These are phyloP conservation scores for Tricholomella constricta DNA, from an alignment of 768 basidiomycete genomes.

Conservation along the genomic window DNA sequence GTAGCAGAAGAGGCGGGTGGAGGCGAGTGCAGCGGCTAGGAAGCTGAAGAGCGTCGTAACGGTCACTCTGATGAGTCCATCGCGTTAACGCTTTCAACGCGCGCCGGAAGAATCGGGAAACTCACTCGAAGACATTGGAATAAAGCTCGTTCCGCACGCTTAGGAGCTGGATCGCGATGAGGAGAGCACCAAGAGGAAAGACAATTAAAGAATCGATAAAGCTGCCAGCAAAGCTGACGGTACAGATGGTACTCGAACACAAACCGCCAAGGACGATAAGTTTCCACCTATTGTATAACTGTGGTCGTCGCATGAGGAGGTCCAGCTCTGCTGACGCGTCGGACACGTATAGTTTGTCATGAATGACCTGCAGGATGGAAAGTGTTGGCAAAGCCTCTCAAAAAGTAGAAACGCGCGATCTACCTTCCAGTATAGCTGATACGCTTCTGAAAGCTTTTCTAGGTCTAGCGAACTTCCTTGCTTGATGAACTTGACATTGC, in stretches of 20 bases:
- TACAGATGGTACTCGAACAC: slow-evolving; percentile 76
- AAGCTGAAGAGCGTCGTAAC: slow-evolving; percentile 82
- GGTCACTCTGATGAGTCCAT: slow-evolving; percentile 54
- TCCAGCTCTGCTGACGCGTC: slow-evolving; percentile 74
- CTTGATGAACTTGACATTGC: slow-evolving; percentile 77
- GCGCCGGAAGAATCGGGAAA: slow-evolving; percentile 5
- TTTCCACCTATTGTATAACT: slow-evolving; percentile 62
- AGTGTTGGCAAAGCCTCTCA: background rate
- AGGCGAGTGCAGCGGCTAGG: slow-evolving; percentile 71
- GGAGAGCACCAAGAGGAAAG: slow-evolving; percentile 74
- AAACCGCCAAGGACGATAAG: slow-evolving; percentile 73
- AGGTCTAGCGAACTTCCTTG: slow-evolving; percentile 74
- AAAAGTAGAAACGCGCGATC: slow-evolving; percentile 10
- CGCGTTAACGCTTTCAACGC: background rate
- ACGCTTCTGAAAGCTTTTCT: slow-evolving; percentile 71
- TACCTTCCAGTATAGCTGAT: slow-evolving; percentile 75
- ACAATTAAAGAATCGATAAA: slow-evolving; percentile 76
- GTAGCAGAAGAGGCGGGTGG: slow-evolving; percentile 74
- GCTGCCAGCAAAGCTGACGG: slow-evolving; percentile 69
- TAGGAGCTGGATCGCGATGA: slow-evolving; percentile 72
- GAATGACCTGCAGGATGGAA: slow-evolving; percentile 62
- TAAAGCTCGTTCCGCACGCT: slow-evolving; percentile 78
- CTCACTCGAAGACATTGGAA: slow-evolving; percentile 76
- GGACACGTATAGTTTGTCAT: slow-evolving; percentile 75
- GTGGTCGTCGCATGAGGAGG: slow-evolving; percentile 65